Conservation (phyloP, 2,329 filamentous ascomycete genomes). For the Neopestalotiopsis sp. region DNA sequence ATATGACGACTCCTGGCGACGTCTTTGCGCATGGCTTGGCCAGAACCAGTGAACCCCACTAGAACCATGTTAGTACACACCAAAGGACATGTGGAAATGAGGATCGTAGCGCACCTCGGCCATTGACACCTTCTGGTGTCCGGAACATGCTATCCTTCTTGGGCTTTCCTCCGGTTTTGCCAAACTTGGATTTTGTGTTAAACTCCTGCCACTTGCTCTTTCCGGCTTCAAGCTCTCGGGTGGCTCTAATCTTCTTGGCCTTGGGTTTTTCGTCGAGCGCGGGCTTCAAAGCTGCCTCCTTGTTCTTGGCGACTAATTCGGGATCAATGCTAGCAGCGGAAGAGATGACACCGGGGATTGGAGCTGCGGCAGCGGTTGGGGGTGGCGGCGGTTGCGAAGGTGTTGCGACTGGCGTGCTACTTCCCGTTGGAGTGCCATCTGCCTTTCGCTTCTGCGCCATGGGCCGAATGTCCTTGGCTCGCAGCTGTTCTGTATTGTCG, state of each 20-base stretch:
- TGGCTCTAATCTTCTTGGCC: conserved; percentile 90
- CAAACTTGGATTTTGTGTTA: conserved; percentile 75
- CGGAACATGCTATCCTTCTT: conserved; percentile 98
- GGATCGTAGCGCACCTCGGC: conserved; percentile 68
- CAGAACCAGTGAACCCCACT: conserved; percentile 97
- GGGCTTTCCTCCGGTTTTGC: conserved; percentile 53
- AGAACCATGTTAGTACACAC: conserved; percentile 35
- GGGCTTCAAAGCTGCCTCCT: conserved; percentile 66
- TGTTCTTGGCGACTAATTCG: conserved; percentile 53
- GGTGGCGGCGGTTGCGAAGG: conserved; percentile 38
- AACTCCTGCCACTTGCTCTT: conserved; percentile 98
- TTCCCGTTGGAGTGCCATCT: conserved; percentile 69
- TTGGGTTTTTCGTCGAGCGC: conserved; percentile 76
- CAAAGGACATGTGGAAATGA: conserved; percentile 5
- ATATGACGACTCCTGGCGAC: conserved; percentile 81
- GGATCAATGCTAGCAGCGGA: conserved; percentile 64
- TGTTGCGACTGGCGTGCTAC: conserved; percentile 40
- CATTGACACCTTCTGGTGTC: conserved; percentile 84
- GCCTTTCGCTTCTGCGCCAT: conserved; percentile 85
- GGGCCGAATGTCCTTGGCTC: conserved; percentile 83
- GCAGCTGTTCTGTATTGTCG: conserved; percentile 80
- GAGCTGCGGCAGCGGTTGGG: conserved; percentile 38
- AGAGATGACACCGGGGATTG: conserved; percentile 53
- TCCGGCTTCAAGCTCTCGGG: conserved; percentile 86
- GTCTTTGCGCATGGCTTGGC: conserved; percentile 95